Percentiles rank a stretch among this genome's conserved stretches.
These are phyloP conservation scores for Fusarium sp. DNA, from an alignment of 2,329 filamentous ascomycete genomes.

Conservation along the genomic window DNA sequence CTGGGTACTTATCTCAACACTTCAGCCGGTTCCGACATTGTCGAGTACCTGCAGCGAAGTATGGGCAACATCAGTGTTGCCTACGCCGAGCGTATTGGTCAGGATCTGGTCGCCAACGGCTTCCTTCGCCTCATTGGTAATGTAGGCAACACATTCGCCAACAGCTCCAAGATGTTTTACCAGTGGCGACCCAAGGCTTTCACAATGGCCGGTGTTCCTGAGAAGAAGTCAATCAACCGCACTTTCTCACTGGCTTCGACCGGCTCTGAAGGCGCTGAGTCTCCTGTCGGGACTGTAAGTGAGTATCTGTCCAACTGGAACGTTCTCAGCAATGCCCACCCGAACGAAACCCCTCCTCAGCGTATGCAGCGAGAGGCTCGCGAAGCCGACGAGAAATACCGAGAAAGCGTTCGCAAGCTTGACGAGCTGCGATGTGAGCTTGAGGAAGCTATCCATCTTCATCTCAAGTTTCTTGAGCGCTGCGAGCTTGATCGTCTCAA, in stretches of 20 bases:
- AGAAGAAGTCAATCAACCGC: constrained; percentile 81
- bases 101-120: constrained; percentile 86
- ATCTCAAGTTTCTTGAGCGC: constrained; percentile 95
- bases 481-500: constrained; percentile 96
- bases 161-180: constrained; percentile 97
- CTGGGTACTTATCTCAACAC: constrained; percentile 95
- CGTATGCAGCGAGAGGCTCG: constrained; percentile 86
- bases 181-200: constrained; percentile 96
- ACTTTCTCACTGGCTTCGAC: constrained; percentile 77
- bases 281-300: constrained; percentile 82
- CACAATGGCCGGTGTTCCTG: constrained; percentile 84
- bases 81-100: constrained; percentile 93
- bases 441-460: constrained; percentile 93
- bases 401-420: constrained; percentile 82
- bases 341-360: constrained; percentile 92
- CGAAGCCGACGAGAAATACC: constrained; percentile 94
- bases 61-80: constrained; percentile 85
- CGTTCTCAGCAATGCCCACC: constrained; percentile 80
- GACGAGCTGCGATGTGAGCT: constrained; percentile 91
- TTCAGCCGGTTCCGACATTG: constrained; percentile 89
- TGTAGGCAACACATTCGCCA: constrained; percentile 94
- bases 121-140: constrained; percentile 92
- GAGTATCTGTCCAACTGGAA: constrained; percentile 95
- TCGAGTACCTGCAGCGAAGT: constrained; percentile 91
- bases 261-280: constrained; percentile 67